A percentile compares a stretch with the other conserved stretches of the same genome.
phyloP scores from a whole-genome alignment of 768 basidiomycete genomes.

The Rhodotorula kratochvilovae region DNA sequence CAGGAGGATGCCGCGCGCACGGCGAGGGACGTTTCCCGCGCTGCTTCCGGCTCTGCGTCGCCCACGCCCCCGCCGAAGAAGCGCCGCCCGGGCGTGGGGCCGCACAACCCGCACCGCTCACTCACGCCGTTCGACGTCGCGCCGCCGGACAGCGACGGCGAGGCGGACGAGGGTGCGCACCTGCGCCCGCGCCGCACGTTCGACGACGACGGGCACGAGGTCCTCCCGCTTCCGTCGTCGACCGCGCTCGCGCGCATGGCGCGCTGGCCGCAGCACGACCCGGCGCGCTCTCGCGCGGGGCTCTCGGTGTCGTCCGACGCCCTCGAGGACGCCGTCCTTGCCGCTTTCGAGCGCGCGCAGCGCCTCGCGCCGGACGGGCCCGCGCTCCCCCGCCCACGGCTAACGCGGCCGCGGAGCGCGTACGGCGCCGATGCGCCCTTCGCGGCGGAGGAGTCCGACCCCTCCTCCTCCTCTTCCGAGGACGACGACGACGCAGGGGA shows the following conservation, averaged over 20 bases:
- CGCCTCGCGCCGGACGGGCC: too few relatives aligned
- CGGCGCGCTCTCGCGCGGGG: not conserved
- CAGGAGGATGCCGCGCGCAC: not conserved
- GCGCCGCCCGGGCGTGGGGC: not conserved
- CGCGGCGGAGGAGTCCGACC: not conserved
- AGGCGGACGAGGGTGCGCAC: not conserved
- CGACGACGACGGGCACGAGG: not conserved
- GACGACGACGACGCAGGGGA: not conserved
- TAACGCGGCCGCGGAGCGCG: conserved; percentile 1
- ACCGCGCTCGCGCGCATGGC: conserved; percentile 10
- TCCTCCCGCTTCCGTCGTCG: conserved; percentile 7
- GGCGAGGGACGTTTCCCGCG: not conserved
- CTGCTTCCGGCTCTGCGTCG: not conserved
- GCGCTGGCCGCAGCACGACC: conserved; percentile 13
- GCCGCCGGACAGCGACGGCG: not conserved
- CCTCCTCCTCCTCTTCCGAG: not conserved
- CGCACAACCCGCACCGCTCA: not conserved
- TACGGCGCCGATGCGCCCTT: conserved; percentile 13
- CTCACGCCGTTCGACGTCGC: not conserved
- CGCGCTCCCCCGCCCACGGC: not conserved
- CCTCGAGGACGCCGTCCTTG: conserved; percentile 1
- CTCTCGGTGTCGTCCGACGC: not conserved
- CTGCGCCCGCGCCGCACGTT: not conserved
- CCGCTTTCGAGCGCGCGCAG: not conserved
- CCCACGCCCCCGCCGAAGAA: not conserved